Percentiles rank a stretch among this genome's conserved stretches.
Conservation (phyloP, 73 alveolate genomes). For the Symbiodinium pilosum region DNA sequence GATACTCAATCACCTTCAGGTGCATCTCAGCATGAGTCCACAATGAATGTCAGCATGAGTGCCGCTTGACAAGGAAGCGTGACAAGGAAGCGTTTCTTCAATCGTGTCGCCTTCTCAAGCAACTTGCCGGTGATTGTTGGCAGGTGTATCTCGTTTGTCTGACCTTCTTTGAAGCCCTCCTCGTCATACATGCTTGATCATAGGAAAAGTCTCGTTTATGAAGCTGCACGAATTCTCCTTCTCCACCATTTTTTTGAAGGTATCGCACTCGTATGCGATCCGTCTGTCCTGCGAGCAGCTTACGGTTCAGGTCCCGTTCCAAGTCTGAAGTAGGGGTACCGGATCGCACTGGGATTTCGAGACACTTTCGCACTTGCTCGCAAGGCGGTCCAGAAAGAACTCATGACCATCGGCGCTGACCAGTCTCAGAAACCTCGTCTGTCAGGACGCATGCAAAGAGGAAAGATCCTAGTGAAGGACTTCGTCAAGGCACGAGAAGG, state of each 20-base stretch:
- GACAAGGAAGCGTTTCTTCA: too few species aligned
- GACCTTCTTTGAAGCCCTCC: slow-evolving; percentile 95
- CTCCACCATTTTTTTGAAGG: slow-evolving; percentile 94
- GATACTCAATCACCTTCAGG: slow-evolving; percentile 72
- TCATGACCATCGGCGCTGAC: slow-evolving; percentile 93
- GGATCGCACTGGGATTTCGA: too few species aligned
- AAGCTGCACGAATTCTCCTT: not conserved
- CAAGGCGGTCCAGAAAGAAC: slow-evolving; percentile 67
- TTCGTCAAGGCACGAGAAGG: slow-evolving; percentile 28
- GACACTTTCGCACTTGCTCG: too few species aligned
- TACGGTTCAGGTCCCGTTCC: too few species aligned
- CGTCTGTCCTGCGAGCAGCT: slow-evolving; percentile 60
- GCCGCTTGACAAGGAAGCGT: not conserved
- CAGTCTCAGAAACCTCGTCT: slow-evolving; percentile 53
- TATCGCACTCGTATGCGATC: slow-evolving; percentile 86
- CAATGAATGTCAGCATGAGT: too few species aligned
- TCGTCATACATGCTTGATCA: not conserved
- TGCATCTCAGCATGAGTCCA: not conserved
- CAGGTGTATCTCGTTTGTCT: slow-evolving; percentile 71
- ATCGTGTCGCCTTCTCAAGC: slow-evolving; percentile 59
- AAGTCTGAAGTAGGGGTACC: too few species aligned
- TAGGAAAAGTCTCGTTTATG: too few species aligned
- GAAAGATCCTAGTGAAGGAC: not conserved
- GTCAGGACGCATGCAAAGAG: not conserved
- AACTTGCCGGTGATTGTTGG: slow-evolving; percentile 92